Evolutionary conservation across 257 asterid species (phyloP).

Genomic region (Nicotiana sylvestris): DNA sequence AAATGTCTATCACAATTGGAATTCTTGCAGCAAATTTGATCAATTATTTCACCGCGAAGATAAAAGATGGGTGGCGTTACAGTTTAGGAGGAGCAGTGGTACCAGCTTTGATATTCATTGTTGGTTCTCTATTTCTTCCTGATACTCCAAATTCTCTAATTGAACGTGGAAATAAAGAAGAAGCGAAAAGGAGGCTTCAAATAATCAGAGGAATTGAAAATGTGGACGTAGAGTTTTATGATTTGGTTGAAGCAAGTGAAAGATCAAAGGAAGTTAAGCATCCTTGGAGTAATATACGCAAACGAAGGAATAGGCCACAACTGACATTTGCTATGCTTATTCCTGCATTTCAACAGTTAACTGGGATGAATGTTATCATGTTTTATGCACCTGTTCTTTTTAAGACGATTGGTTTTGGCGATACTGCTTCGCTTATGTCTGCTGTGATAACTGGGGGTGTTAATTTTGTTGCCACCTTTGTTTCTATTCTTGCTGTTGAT

Average conservation of each 20-base stretch:
- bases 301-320: slow-evolving; percentile 60
- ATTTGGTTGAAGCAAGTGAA: slow-evolving; percentile 60
- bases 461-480: slow-evolving; percentile 44
- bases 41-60: slow-evolving; percentile 41
- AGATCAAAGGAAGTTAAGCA: slow-evolving; percentile 47
- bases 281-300: slow-evolving; percentile 57
- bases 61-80: slow-evolving; percentile 70
- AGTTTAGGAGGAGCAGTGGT: slow-evolving; percentile 85
- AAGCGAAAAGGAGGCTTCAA: slow-evolving; percentile 40
- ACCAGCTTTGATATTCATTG: slow-evolving; percentile 58
- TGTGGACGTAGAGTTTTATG: slow-evolving; percentile 67
- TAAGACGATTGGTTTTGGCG: slow-evolving; percentile 59
- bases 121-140: slow-evolving; percentile 63
- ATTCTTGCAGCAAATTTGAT: slow-evolving; percentile 50
- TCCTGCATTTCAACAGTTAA: slow-evolving; percentile 68
- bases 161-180: slow-evolving; percentile 48
- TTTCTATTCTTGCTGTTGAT: slow-evolving; percentile 60
- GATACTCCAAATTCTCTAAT: slow-evolving; percentile 80
- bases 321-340: slow-evolving; percentile 62
- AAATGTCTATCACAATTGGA: slow-evolving; percentile 53
- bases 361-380: slow-evolving; percentile 73
- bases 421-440: slow-evolving; percentile 48
- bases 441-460: slow-evolving; percentile 46
- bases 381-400: slow-evolving; percentile 81
- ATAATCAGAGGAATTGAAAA: slow-evolving; percentile 46